phyloP scores from a whole-genome alignment of 2,329 filamentous ascomycete species.

The Fusarium longipes region DNA sequence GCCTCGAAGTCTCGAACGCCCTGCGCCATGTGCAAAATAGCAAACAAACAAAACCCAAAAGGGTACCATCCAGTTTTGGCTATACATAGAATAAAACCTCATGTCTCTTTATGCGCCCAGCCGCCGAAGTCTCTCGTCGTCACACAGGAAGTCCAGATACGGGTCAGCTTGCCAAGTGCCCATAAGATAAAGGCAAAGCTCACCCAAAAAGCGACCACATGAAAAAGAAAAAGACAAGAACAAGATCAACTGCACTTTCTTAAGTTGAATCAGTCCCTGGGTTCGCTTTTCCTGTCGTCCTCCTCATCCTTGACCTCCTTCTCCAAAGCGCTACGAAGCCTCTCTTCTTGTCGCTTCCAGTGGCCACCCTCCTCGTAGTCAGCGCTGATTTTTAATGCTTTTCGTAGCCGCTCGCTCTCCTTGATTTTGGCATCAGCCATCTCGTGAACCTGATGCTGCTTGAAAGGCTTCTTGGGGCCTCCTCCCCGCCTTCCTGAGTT shows the following conservation, averaged over 20 bases:
- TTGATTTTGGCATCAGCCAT: constrained; percentile 95
- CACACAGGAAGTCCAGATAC: not conserved
- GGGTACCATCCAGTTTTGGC: not conserved
- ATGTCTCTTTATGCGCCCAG: not conserved
- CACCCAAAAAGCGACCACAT: too few relatives aligned
- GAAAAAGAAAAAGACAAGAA: not conserved
- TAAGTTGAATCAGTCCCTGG: constrained; percentile 17
- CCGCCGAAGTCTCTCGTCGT: not conserved
- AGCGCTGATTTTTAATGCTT: constrained; percentile 86
- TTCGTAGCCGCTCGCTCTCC: constrained; percentile 89
- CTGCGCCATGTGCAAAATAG: constrained; percentile 1
- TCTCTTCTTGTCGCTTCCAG: constrained; percentile 86
- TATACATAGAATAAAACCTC: not conserved
- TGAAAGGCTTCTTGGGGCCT: constrained; percentile 68
- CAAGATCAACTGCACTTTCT: not conserved
- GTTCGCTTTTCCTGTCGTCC: constrained; percentile 50
- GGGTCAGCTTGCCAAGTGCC: not conserved
- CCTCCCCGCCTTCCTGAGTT: constrained; percentile 50
- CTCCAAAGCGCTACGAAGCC: constrained; percentile 60
- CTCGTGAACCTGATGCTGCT: constrained; percentile 95
- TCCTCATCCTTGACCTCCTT: constrained; percentile 53
- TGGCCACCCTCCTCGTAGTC: constrained; percentile 88
- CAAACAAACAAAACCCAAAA: not conserved
- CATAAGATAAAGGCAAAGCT: not conserved
- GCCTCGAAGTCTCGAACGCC: constrained; percentile 19